These are phyloP conservation scores for Geoglossum glabrum DNA, from an alignment of 495 filamentous ascomycete genomes.

Conservation along the genomic window DNA sequence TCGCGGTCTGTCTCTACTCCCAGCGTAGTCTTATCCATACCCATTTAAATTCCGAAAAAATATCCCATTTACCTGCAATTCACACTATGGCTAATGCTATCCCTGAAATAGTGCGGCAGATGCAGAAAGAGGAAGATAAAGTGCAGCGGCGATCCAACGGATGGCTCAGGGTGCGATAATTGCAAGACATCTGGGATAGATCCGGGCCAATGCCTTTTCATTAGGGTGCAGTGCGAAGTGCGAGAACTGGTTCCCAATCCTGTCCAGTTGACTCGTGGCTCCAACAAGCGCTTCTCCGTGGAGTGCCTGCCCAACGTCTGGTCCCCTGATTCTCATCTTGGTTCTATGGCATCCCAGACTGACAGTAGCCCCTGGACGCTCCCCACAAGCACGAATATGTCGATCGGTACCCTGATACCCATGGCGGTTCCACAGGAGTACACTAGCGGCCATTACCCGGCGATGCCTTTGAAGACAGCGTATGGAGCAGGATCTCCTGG, in stretches of 20 bases:
- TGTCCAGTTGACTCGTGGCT: conserved; percentile 3
- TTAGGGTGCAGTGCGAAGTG: conserved; percentile 34
- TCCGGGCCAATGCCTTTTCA: conserved; percentile 42
- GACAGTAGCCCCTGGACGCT: not conserved
- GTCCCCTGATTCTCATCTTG: not conserved
- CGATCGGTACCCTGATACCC: not conserved
- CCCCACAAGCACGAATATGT: not conserved
- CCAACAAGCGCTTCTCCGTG: conserved; percentile 3
- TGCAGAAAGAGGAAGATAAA: conserved; percentile 92
- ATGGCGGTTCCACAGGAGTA: not conserved
- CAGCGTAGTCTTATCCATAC: not conserved
- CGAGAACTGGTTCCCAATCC: conserved; percentile 1
- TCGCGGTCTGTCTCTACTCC: conserved; percentile 6
- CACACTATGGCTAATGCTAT: not conserved
- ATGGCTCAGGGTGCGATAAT: conserved; percentile 59
- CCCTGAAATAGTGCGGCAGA: conserved; percentile 49
- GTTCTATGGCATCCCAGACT: not conserved
- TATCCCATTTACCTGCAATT: not conserved
- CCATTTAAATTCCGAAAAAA: not conserved
- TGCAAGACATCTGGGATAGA: conserved; percentile 55
- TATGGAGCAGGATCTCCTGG: not conserved
- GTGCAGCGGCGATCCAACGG: conserved; percentile 70
- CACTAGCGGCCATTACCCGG: not conserved
- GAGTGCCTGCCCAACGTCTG: conserved; percentile 1
- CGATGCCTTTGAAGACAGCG: not conserved